Conservation (phyloP, 192 early-diverging fungal genomes). For the Glomus cerebriforme region DNA sequence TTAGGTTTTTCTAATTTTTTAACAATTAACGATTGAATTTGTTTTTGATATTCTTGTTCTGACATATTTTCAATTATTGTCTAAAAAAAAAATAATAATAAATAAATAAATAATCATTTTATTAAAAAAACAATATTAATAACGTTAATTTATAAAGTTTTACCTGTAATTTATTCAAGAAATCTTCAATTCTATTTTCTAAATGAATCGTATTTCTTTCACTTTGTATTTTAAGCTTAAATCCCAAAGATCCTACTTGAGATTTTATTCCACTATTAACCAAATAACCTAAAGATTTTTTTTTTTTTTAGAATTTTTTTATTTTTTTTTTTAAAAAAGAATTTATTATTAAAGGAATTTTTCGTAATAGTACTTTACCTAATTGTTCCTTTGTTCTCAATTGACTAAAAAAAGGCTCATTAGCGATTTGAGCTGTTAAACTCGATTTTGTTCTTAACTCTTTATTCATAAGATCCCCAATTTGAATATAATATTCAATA, state of each 20-base stretch:
- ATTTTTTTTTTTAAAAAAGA: conserved; percentile 5
- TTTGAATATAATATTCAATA: conserved; percentile 81
- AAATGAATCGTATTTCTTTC: conserved; percentile 81
- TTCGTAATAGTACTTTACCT: conserved; percentile 43
- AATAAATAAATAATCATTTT: conserved; percentile 15
- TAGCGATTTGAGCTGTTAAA: conserved; percentile 78
- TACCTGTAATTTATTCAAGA: conserved; percentile 64
- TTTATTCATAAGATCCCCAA: conserved; percentile 70
- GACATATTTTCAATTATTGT: conserved; percentile 66
- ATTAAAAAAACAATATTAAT: no score
- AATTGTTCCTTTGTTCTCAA: conserved; percentile 90
- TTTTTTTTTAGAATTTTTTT: conserved; percentile 17
- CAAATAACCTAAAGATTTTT: conserved; percentile 58
- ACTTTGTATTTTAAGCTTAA: conserved; percentile 85
- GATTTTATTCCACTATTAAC: conserved; percentile 73
- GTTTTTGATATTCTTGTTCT: conserved; percentile 70
- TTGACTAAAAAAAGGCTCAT: conserved; percentile 92
- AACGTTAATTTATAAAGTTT: conserved; percentile 29
- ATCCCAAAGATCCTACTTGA: conserved; percentile 73
- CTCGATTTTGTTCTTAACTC: conserved; percentile 67
- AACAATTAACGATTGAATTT: conserved; percentile 69
- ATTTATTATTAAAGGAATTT: not conserved
- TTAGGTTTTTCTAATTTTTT: conserved; percentile 85
- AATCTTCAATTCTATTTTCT: conserved; percentile 76
- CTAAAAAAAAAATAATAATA: conserved; percentile 16